A percentile compares a stretch with the other conserved stretches of the same genome.
These are phyloP conservation scores for Phragmites australis DNA, from an alignment of 176 grass and related monocot genomes.

Conservation along the genomic window DNA sequence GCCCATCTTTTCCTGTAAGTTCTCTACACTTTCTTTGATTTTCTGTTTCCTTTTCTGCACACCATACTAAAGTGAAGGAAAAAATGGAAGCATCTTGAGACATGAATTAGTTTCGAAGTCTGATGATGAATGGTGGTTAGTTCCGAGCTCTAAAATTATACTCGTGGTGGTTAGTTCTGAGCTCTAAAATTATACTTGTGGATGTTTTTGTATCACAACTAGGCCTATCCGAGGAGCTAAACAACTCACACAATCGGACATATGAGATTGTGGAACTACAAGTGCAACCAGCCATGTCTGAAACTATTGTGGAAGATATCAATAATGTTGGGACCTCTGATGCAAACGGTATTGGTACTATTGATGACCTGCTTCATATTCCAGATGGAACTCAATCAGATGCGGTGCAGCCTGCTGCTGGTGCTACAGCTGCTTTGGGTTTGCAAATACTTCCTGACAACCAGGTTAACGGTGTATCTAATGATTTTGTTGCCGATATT, in stretches of 20 bases:
- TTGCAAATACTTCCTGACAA: conserved; percentile 32
- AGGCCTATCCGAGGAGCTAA: conserved; percentile 75
- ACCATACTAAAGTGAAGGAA: neutral
- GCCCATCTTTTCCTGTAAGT: conserved; percentile 64
- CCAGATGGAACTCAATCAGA: conserved; percentile 31
- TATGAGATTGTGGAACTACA: conserved; percentile 47
- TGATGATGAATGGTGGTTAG: conserved; percentile 18
- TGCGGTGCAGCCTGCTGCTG: neutral
- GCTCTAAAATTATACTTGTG: neutral
- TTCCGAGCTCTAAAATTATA: neutral
- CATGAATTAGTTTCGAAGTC: neutral
- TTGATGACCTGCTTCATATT: conserved; percentile 32
- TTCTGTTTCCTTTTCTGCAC: conserved; percentile 24
- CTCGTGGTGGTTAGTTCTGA: neutral
- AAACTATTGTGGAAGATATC: conserved; percentile 33
- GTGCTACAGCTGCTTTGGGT: conserved; percentile 24
- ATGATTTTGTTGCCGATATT: conserved; percentile 34
- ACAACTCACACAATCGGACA: conserved; percentile 45
- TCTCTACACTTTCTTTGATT: conserved; percentile 18
- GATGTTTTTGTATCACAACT: conserved; percentile 32
- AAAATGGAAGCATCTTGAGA: conserved; percentile 10
- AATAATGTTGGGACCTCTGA: conserved; percentile 33
- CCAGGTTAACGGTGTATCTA: conserved; percentile 28
- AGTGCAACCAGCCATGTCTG: conserved; percentile 17
- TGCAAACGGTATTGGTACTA: conserved; percentile 20